Evolutionary conservation across 1,139 yeast species (phyloP).

Genomic region (Hyphopichia burtonii): DNA sequence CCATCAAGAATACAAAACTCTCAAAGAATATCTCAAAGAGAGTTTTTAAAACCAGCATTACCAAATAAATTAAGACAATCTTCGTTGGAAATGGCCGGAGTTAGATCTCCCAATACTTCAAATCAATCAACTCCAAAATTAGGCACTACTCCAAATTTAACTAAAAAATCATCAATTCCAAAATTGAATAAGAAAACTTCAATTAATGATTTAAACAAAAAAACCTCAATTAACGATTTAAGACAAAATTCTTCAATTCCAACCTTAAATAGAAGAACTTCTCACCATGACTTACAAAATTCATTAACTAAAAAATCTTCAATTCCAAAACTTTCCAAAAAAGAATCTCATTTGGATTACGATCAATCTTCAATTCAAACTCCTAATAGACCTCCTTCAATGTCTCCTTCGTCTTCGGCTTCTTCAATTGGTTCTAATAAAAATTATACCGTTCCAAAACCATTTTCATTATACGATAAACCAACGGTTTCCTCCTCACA

Average conservation of each 20-base stretch:
- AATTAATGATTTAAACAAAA: constrained; percentile 13
- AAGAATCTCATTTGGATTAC: not conserved
- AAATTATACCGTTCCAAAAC: constrained; percentile 19
- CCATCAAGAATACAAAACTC: not conserved
- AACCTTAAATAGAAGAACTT: constrained; percentile 13
- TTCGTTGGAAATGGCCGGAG: constrained; percentile 39
- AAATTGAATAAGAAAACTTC: constrained; percentile 15
- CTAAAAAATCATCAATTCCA: constrained; percentile 15
- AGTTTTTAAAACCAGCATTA: constrained; percentile 25
- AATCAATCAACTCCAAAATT: constrained; percentile 8
- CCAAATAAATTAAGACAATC: constrained; percentile 28
- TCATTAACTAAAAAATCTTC: constrained; percentile 15
- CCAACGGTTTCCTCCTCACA: constrained; percentile 51
- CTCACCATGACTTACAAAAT: constrained; percentile 6
- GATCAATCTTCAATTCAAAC: not conserved
- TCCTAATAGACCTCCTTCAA: constrained; percentile 1
- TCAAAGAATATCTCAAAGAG: constrained; percentile 4
- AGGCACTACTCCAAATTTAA: constrained; percentile 12
- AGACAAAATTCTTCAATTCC: constrained; percentile 16
- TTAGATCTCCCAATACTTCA: constrained; percentile 8
- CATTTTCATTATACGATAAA: constrained; percentile 34
- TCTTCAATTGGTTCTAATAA: constrained; percentile 5
- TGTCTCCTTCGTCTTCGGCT: constrained; percentile 3
- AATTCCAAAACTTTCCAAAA: constrained; percentile 6
- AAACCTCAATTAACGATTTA: constrained; percentile 11